Conservation (phyloP, 2,329 filamentous ascomycete genomes). For the Colletotrichum karsti region DNA sequence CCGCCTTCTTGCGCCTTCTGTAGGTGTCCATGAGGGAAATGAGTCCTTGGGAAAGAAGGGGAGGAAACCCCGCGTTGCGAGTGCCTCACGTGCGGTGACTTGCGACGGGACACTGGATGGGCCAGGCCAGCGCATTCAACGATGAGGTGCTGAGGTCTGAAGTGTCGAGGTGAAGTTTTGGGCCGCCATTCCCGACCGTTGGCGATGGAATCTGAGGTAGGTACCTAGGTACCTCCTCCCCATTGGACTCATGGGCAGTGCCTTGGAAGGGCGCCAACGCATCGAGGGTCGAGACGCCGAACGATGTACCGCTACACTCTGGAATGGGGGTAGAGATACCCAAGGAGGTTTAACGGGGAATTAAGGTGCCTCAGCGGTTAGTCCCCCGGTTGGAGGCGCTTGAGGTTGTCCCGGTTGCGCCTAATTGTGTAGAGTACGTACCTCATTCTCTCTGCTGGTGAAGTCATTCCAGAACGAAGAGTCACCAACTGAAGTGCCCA, state of each 20-base stretch:
- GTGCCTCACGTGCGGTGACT: constrained; percentile 21
- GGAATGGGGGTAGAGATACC: neutral
- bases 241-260: neutral
- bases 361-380: constrained; percentile 3
- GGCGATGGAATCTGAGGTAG: neutral
- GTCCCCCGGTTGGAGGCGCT: constrained; percentile 11
- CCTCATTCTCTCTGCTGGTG: neutral
- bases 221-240: too few species aligned
- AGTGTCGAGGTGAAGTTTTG: constrained; percentile 6
- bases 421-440: constrained; percentile 1
- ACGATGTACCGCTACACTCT: neutral
- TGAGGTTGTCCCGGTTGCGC: neutral
- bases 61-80: constrained; percentile 18
- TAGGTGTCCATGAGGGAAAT: neutral
- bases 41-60: neutral
- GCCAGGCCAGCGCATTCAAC: constrained; percentile 15
- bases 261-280: neutral
- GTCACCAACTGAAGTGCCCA: neutral
- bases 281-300: neutral
- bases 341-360: constrained; percentile 9
- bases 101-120: neutral
- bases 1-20: constrained; percentile 24
- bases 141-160: constrained; percentile 7
- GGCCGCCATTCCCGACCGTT: constrained; percentile 29
- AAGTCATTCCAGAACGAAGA: constrained; percentile 9